A percentile compares a stretch with the other conserved stretches of the same genome.
phyloP scores from a whole-genome alignment of 2,329 filamentous ascomycete genomes.

The Akanthomyces lecanii region DNA sequence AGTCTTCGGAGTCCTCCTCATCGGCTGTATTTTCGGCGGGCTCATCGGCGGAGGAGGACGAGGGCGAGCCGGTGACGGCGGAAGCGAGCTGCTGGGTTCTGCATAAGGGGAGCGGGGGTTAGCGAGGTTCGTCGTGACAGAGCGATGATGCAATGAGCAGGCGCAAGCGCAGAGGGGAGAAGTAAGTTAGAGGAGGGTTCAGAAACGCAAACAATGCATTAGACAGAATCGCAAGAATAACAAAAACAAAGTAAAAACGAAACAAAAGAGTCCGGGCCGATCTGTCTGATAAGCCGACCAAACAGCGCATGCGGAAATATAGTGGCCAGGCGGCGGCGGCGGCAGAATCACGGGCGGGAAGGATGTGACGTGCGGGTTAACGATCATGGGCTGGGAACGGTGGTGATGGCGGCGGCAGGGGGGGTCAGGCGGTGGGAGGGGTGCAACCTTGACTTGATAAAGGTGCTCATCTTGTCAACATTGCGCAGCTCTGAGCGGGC shows the following conservation, averaged over 20 bases:
- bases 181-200: too few relatives aligned
- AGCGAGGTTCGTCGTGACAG: slow-evolving; percentile 19
- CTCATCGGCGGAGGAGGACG: slow-evolving; percentile 77
- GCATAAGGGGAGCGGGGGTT: slow-evolving; percentile 19
- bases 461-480: slow-evolving; percentile 18
- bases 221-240: neutral
- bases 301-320: neutral
- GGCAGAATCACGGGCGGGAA: neutral
- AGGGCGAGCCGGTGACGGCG: slow-evolving; percentile 67
- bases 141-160: slow-evolving; percentile 4
- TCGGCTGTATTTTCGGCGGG: slow-evolving; percentile 88
- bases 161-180: neutral
- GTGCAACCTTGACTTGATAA: slow-evolving; percentile 17
- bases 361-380: slow-evolving; percentile 2
- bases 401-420: slow-evolving; percentile 8
- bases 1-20: slow-evolving; percentile 98
- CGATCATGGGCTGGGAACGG: neutral
- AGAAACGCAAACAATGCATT: neutral
- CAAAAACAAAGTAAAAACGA: too few relatives aligned
- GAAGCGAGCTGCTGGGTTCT: slow-evolving; percentile 54
- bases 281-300: neutral
- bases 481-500: slow-evolving; percentile 17
- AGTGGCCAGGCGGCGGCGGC: neutral
- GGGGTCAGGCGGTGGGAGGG: slow-evolving; percentile 2
- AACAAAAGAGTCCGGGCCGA: neutral